These are phyloP conservation scores for Sequoia sempervirens DNA, from an alignment of 75 land plant species.

Conservation along the genomic window DNA sequence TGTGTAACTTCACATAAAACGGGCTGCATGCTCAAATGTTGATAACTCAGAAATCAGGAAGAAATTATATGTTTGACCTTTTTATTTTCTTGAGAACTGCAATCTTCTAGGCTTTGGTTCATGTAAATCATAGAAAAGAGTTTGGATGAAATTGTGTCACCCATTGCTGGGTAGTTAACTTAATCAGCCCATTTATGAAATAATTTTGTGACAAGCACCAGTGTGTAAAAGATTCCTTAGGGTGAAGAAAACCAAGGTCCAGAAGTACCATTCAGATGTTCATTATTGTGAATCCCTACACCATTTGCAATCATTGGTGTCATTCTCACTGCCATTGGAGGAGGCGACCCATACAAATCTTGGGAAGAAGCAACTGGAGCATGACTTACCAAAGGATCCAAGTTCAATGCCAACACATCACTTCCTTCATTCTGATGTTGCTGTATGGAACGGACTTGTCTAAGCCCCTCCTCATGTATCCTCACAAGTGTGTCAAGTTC, in stretches of 20 bases:
- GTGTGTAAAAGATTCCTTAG: constrained; percentile 1
- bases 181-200: neutral
- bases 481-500: constrained; percentile 43
- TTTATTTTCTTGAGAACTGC: constrained; percentile 5
- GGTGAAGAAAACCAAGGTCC: constrained; percentile 42
- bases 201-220: neutral
- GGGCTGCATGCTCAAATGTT: neutral
- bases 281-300: constrained; percentile 32
- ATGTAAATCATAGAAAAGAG: neutral
- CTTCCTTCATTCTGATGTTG: constrained; percentile 35
- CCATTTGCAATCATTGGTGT: constrained; percentile 34
- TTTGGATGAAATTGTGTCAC: neutral
- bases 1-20: neutral
- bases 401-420: constrained; percentile 20
- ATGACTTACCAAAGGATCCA: constrained; percentile 33
- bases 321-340: constrained; percentile 35
- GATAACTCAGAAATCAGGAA: constrained; percentile 5
- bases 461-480: constrained; percentile 49
- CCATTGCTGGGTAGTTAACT: neutral
- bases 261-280: constrained; percentile 38
- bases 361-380: constrained; percentile 25
- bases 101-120: constrained; percentile 5
- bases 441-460: constrained; percentile 33
- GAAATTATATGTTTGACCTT: constrained; percentile 8
- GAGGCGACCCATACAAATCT: constrained; percentile 29